Evolutionary conservation across 202 grass and related monocot species (phyloP), one percentile per base, ranked within the genome.

Genomic region (Panicum virgatum): DNA sequence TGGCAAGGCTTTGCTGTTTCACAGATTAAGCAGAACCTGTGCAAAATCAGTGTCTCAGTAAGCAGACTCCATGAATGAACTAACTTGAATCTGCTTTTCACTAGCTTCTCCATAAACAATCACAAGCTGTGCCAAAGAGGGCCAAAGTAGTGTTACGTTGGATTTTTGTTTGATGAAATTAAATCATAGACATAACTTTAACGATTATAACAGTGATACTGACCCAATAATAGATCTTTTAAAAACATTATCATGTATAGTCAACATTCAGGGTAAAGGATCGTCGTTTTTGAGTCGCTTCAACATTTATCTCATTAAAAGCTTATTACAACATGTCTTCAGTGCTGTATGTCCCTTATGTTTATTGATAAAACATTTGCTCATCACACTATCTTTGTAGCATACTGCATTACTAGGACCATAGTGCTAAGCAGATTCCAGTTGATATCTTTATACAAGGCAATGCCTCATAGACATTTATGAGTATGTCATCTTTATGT

Each of bases 281-380:
- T 37, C 71, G 69, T 40, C 13, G 53, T 76, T 62, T 27, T 72
- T 19, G 13, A 75, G 20, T 46, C 62, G 66, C 4, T 79, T 62
- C n/a, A 78, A 39, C 47, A 62, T 51, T 42, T 59, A 54, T 37
- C 9, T 26, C 59, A 83, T n/a, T 32, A 60, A 59, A 77, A 9
- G 44, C 14, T 23, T 69, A n/a, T 59, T 8, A 51, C 32, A 34
- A 30, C n/a, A n/a, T 4, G 32, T 34, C 32, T 34, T 34, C 32
- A 34, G 32, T 43, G 47, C 1, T 51, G 52, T 42, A 48, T 59
- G 63, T 46, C 15, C 18, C 63, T 58, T 30, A 84, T 23, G 22
- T 75, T 39, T 50, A 30, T 69, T 69, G 82, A 77, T 84, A 38
- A 77, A 61, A 47, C n/a, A 84, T 77, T 84, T 84, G 20, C 42